Evolutionary conservation across 2,329 filamentous ascomycete species (phyloP).

Genomic region (Monilinia laxa): DNA sequence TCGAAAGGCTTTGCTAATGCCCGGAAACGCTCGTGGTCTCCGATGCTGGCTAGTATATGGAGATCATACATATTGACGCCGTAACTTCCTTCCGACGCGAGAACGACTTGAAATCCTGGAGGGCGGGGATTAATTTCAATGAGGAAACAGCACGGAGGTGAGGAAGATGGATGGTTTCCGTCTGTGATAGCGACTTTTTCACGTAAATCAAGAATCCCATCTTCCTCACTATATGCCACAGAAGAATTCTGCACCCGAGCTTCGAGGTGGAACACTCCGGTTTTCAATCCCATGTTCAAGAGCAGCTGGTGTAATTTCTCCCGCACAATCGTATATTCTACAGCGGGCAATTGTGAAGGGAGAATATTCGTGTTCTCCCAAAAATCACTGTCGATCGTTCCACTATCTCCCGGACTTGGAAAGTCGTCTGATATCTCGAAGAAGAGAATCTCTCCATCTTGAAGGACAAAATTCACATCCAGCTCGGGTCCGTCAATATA

Average conservation of each 20-base stretch:
- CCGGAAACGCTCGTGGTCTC: too few species aligned
- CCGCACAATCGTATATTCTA: background rate
- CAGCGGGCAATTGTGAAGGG: background rate
- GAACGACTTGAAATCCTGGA: too few species aligned
- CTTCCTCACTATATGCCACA: too few species aligned
- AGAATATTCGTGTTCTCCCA: background rate
- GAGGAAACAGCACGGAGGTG: too few species aligned
- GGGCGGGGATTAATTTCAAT: too few species aligned
- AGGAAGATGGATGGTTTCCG: too few species aligned
- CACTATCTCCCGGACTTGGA: background rate
- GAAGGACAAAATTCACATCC: background rate
- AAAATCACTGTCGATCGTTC: background rate
- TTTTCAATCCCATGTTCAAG: background rate
- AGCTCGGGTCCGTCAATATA: background rate
- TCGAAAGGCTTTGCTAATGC: too few species aligned
- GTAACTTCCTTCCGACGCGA: too few species aligned
- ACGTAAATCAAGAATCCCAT: too few species aligned
- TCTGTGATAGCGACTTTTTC: too few species aligned
- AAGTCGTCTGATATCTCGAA: background rate
- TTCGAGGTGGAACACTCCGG: background rate
- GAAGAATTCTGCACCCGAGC: background rate
- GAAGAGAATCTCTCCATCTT: background rate
- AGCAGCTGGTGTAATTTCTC: background rate
- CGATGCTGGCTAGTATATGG: too few species aligned
- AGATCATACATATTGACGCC: too few species aligned